phyloP scores from a whole-genome alignment of 805 yeast species.

The Kodamaea lidongshanica region DNA sequence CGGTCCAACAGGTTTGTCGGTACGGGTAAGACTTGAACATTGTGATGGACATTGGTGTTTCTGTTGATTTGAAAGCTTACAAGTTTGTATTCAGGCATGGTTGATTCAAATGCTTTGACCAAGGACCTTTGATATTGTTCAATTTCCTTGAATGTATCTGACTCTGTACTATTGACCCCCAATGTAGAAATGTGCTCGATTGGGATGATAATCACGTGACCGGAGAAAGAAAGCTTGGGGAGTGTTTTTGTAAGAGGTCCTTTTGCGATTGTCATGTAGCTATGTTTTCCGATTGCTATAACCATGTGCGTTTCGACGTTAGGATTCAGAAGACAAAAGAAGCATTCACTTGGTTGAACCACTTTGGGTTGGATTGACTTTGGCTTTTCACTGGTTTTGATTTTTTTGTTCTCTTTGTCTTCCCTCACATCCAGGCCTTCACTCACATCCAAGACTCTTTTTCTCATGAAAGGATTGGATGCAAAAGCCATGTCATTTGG shows the following conservation, averaged over 20 bases:
- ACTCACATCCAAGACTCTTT: not conserved
- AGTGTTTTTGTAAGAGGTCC: conserved; percentile 69
- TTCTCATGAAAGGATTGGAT: conserved; percentile 22
- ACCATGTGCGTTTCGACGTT: conserved; percentile 74
- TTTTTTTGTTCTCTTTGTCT: conserved; percentile 9
- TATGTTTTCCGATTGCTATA: conserved; percentile 59
- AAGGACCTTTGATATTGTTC: conserved; percentile 42
- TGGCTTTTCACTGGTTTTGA: conserved; percentile 9
- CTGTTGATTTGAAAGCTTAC: conserved; percentile 69
- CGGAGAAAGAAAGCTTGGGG: conserved; percentile 52
- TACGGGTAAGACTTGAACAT: conserved; percentile 72
- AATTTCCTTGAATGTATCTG: conserved; percentile 37
- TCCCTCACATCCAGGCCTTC: conserved; percentile 18
- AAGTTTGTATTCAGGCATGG: conserved; percentile 39
- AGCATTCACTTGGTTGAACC: conserved; percentile 60
- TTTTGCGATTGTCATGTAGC: conserved; percentile 73
- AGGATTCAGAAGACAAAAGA: conserved; percentile 79
- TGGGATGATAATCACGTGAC: conserved; percentile 78
- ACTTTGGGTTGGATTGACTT: conserved; percentile 22
- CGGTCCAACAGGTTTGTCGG: conserved; percentile 36
- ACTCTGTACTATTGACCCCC: conserved; percentile 27
- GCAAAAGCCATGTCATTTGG: conserved; percentile 7
- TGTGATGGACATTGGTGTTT: conserved; percentile 61
- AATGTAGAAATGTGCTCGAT: conserved; percentile 58
- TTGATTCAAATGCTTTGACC: conserved; percentile 39